Conservation (phyloP, 352 stramenopile species). For the Phytophthora foliorum region DNA sequence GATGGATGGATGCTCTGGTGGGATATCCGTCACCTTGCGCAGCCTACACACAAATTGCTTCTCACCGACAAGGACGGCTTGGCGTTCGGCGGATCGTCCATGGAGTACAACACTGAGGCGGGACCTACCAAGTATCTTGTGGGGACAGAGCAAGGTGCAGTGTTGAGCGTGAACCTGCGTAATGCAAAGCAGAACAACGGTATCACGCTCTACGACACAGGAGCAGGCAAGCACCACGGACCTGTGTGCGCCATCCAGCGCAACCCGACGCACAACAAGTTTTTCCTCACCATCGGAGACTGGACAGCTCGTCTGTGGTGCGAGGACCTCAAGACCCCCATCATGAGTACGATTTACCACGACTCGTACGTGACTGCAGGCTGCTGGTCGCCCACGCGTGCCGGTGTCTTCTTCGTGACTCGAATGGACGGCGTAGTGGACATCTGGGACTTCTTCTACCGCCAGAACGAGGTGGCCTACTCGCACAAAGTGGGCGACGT, state of each 20-base stretch:
- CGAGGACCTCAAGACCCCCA: slow-evolving; percentile 97
- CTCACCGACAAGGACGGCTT: slow-evolving; percentile 82
- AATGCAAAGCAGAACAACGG: slow-evolving; percentile 98
- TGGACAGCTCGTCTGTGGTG: slow-evolving; percentile 97
- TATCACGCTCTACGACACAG: slow-evolving; percentile 96
- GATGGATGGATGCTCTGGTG: slow-evolving; percentile 95
- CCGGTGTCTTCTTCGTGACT: slow-evolving; percentile 97
- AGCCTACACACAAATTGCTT: slow-evolving; percentile 86
- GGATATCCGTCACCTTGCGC: slow-evolving; percentile 89
- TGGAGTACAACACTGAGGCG: slow-evolving; percentile 98
- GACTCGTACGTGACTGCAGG: slow-evolving; percentile 96
- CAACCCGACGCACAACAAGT: slow-evolving; percentile 98
- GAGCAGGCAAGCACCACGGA: slow-evolving; percentile 95
- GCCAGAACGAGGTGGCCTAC: slow-evolving; percentile 97
- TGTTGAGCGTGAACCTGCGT: slow-evolving; percentile 95
- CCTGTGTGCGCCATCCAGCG: slow-evolving; percentile 97
- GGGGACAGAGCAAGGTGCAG: slow-evolving; percentile 97
- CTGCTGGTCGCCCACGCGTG: slow-evolving; percentile 97
- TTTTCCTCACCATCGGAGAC: slow-evolving; percentile 98
- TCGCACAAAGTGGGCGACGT: slow-evolving; percentile 97
- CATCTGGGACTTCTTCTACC: slow-evolving; percentile 98
- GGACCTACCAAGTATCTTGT: slow-evolving; percentile 98
- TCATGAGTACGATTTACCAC: slow-evolving; percentile 98
- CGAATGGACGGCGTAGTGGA: slow-evolving; percentile 97
- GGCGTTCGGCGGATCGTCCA: slow-evolving; percentile 93